Conservation (phyloP, 1,284 basidiomycete species). For the Melampsora larici-populina region DNA sequence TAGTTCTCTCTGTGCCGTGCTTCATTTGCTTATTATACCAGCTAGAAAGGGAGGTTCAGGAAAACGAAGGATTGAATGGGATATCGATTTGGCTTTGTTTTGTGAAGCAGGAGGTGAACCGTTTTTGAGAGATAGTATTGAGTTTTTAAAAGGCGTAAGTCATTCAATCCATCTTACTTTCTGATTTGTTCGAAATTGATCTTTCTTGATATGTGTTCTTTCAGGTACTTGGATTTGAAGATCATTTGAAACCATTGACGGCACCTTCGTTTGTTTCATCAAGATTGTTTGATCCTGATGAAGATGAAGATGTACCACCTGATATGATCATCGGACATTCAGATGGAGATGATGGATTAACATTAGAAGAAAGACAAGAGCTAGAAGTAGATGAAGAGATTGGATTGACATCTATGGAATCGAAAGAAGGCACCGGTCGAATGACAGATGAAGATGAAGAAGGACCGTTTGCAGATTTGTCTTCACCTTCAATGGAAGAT, state of each 20-base stretch:
- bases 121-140: slow-evolving; percentile 46
- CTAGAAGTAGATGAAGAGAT: slow-evolving; percentile 18
- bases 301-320: slow-evolving; percentile 14
- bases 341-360: slow-evolving; percentile 38
- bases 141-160: slow-evolving; percentile 46
- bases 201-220: background rate
- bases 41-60: slow-evolving; percentile 43
- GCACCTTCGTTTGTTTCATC: slow-evolving; percentile 2
- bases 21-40: slow-evolving; percentile 45
- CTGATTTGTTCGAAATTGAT: background rate
- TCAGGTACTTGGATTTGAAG: slow-evolving; percentile 36
- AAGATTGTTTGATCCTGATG: background rate
- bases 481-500: background rate
- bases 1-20: slow-evolving; percentile 42
- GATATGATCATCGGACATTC: slow-evolving; percentile 18
- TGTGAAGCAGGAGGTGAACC: slow-evolving; percentile 46
- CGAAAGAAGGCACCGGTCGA: too few species aligned
- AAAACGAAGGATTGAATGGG: slow-evolving; percentile 46
- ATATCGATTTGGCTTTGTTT: slow-evolving; percentile 47
- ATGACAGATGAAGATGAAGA: background rate
- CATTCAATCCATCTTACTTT: background rate
- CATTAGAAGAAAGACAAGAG: slow-evolving; percentile 35
- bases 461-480: slow-evolving; percentile 31
- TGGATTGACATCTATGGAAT: too few species aligned
- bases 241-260: slow-evolving; percentile 29